Base-by-base conservation (phyloP, 1,284 basidiomycete genomes). In the Hemileia vastatrix region DNA sequence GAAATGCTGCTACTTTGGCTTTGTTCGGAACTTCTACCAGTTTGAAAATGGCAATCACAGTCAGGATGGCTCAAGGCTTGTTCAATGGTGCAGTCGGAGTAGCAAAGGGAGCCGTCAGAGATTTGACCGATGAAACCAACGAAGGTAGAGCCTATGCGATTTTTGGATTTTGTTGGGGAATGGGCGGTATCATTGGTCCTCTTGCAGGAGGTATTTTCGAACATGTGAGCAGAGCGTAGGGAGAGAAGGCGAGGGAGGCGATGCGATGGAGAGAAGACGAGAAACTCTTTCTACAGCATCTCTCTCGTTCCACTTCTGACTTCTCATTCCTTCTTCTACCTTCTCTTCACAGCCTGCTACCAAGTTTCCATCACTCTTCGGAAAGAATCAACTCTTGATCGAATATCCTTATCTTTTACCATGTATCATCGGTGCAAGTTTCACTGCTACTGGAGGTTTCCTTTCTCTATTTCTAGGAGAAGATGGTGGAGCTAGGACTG, bases 101-200 rank as follows among this genome's bases (percentile, higher is more conserved):
- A 44, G 78, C 78, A 72, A 76, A 91, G 68, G 89, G 91, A 18
- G 88, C 86, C 5, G 86, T 97, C 49, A 80, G 88, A 18, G 86
- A 87, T 64, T 82, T 97, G 63, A 93, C 94, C 0, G 90, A 93
- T 76, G 61, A 67, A 31, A 60, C 70, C 18, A 72, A 72, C 56
- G n/a, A n/a, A 77, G 88, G 88, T 40, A 83, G 90, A 68, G 92
- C 92, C 13, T 95, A 95, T 74, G 90, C 90, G 51, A 88, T 93
- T 67, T 81, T 96, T 56, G 92, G 91, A 21, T 95, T 95, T 77
- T 90, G 86, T 67, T 96, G 93, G 92, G 92, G 92, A 66, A 84
- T 95, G 71, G 92, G 93, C 67, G 92, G 91, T 83, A 76, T 76
- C 65, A 65, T 74, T 50, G 88, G 87, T 54, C 87, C 88, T 53